Base-by-base conservation (phyloP, 1,284 basidiomycete species). In the Austroboletus rostrupii region DNA sequence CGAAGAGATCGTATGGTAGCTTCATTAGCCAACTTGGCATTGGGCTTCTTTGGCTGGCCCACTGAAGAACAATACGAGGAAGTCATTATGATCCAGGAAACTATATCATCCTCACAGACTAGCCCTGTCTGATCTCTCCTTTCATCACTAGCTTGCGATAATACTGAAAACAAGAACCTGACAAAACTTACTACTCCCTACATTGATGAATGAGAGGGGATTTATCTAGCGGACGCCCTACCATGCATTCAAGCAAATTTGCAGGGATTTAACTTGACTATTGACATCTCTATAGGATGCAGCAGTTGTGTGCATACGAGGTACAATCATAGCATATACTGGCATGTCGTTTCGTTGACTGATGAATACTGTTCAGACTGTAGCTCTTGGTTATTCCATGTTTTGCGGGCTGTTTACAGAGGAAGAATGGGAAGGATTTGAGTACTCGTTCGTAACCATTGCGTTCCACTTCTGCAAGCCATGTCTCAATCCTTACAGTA, bases 321-420 rank as follows among this genome's bases (percentile, higher is more conserved):
- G 87, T 87, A 50, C 26, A 12, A 50, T n/a, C n/a, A n/a, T n/a
- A n/a, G n/a, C n/a, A 11, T 23, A 9, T 31, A 10, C 45, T 13
- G 13, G 13, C 47, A 55, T 36, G 16, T 14, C 11, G 29, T 36
- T 14, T 3, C n/a, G n/a, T n/a, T n/a, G n/a, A n/a, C n/a, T n/a
- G n/a, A n/a, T n/a, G n/a, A n/a, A n/a, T n/a, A n/a, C n/a, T n/a
- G n/a, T n/a, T n/a, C n/a, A n/a, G n/a, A 96, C 93, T 3, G 91
- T 94, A 36, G 88, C 92, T 0, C 76, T 96, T 14, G 94, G 93
- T 2, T 94, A 89, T 63, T 92, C 88, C 26, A 85, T 83, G 57
- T 97, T 96, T 70, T 97, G 95, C 61, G 80, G 81, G 46, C 73
- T 97, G 1, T 97, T 97, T 69, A 93, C 89, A 0, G 76, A 87